Evolutionary conservation across 352 stramenopile species (phyloP), one percentile per base, ranked within the genome.

Genomic region (Sclerospora graminicola): DNA sequence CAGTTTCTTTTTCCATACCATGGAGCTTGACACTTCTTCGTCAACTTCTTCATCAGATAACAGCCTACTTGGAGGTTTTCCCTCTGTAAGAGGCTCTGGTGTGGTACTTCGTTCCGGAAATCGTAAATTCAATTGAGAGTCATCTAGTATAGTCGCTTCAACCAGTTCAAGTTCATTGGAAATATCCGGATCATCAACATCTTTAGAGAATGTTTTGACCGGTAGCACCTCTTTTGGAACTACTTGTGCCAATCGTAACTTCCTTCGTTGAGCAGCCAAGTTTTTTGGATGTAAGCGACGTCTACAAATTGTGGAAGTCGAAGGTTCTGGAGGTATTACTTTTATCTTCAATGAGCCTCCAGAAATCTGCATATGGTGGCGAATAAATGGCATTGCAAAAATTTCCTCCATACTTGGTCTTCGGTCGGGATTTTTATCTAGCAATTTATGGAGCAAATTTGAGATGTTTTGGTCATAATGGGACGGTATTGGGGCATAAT

Each of bases 371-470:
- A 90, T 85, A 60, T 88, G 75, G 33, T 63, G 78, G 31, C 75
- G 73, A 15, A 90, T 71, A 38, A 82, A 85, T 3, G 75, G 75
- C 52, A 76, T 82, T 5, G 55, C 41, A 23, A 90, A 78, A 29
- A 90, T 85, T 19, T 86, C 50, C 31, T 87, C 71, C 69, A 88
- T 87, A 2, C 73, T 76, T 8, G 75, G 75, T 1, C 79, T 66
- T 6, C 57, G 45, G 20, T 77, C 70, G 1, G 75, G 79, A 14
- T 66, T 43, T 26, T 90, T 90, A 39, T 88, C 62, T 1, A 90
- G 63, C 29, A 90, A 36, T 13, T 55, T 59, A 34, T 48, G 51
- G 0, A 90, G 49, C 13, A 90, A 50, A 15, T 68, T 45, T 5
- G 60, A 68, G 9, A 90, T 63, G 26, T 85, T 59, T 2, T 50